These are phyloP conservation scores for Colletotrichum sojae DNA, from an alignment of 2,329 filamentous ascomycete species.

Conservation along the genomic window DNA sequence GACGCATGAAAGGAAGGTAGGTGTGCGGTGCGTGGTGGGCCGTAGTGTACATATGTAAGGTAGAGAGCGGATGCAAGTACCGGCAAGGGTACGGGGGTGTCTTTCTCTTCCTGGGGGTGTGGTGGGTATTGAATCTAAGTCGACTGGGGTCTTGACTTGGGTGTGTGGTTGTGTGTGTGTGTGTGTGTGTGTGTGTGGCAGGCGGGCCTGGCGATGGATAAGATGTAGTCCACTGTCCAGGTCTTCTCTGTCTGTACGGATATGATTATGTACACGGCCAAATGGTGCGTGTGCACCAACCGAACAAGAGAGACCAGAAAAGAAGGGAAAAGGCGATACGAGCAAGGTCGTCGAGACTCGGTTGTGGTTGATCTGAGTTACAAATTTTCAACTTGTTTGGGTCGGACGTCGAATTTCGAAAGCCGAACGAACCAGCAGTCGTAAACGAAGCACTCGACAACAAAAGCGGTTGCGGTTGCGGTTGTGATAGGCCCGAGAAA, in stretches of 20 bases:
- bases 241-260: not conserved
- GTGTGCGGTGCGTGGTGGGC: constrained; percentile 37
- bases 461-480: constrained; percentile 4
- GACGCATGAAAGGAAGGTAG: constrained; percentile 30
- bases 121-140: constrained; percentile 41
- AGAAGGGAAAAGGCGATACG: not conserved
- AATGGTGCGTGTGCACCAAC: constrained; percentile 3
- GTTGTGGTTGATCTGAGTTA: not conserved
- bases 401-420: constrained; percentile 1
- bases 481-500: constrained; percentile 24
- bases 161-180: constrained; percentile 16
- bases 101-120: constrained; percentile 35
- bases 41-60: constrained; percentile 40
- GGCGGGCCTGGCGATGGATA: constrained; percentile 31
- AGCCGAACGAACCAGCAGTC: constrained; percentile 7
- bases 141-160: constrained; percentile 34
- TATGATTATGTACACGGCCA: not conserved
- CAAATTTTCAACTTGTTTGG: not conserved
- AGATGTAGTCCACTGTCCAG: constrained; percentile 22
- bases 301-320: not conserved
- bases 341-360: not conserved
- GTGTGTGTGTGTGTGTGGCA: too few relatives aligned
- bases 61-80: constrained; percentile 38
- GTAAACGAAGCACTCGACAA: constrained; percentile 10
- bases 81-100: constrained; percentile 41